These are phyloP conservation scores for Xylaria castorea DNA, from an alignment of 495 filamentous ascomycete genomes.

Conservation along the genomic window DNA sequence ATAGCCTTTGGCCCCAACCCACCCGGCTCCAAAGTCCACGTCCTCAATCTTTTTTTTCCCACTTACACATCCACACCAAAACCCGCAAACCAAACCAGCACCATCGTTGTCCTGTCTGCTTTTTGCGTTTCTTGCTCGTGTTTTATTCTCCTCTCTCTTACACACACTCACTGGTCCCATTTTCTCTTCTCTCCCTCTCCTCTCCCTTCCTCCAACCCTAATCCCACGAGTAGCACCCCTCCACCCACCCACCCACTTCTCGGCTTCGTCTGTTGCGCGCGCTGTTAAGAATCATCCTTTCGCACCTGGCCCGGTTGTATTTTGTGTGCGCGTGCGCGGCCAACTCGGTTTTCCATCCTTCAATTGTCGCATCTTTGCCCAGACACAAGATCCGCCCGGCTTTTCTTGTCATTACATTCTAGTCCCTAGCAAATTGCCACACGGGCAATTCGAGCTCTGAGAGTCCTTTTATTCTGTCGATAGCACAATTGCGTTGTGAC, in stretches of 20 bases:
- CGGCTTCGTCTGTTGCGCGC: slow-evolving; percentile 53
- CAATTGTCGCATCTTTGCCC: slow-evolving; percentile 44
- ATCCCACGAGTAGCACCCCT: slow-evolving; percentile 39
- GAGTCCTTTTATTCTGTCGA: slow-evolving; percentile 43
- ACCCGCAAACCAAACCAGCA: slow-evolving; percentile 45
- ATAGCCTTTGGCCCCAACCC: slow-evolving; percentile 13
- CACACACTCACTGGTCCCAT: slow-evolving; percentile 44
- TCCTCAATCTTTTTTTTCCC: slow-evolving; percentile 44
- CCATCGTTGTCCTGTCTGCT: slow-evolving; percentile 68
- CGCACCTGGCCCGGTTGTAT: slow-evolving; percentile 41
- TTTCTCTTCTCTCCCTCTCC: slow-evolving; percentile 55
- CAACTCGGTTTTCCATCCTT: slow-evolving; percentile 40
- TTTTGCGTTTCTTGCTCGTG: slow-evolving; percentile 52
- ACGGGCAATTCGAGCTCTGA: slow-evolving; percentile 40
- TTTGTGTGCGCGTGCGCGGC: slow-evolving; percentile 45
- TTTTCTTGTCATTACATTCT: slow-evolving; percentile 47
- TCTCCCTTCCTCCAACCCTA: slow-evolving; percentile 42
- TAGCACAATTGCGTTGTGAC: slow-evolving; percentile 39
- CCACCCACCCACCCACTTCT: slow-evolving; percentile 40
- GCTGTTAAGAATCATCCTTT: slow-evolving; percentile 46
- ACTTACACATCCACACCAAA: slow-evolving; percentile 52
- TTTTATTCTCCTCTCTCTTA: slow-evolving; percentile 51
- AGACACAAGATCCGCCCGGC: slow-evolving; percentile 36
- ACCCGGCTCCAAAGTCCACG: slow-evolving; percentile 30
- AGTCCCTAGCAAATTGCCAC: slow-evolving; percentile 44